Percentiles rank a stretch among this genome's conserved stretches.
Evolutionary conservation across 2,329 filamentous ascomycete species (phyloP).

Genomic region (Ceratocystis smalleyi): DNA sequence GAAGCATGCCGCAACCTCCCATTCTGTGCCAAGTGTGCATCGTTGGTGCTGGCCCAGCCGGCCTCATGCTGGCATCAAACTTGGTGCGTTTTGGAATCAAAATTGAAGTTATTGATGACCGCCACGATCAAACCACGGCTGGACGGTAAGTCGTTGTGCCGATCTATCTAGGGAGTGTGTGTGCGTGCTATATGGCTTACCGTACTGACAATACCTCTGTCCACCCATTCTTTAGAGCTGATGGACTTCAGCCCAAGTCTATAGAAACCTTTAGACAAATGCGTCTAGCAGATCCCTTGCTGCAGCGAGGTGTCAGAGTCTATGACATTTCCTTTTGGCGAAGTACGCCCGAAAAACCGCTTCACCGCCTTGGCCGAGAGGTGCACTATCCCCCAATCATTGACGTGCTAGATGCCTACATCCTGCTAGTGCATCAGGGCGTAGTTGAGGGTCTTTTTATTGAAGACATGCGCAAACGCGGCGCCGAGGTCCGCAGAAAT

Average conservation of each 20-base stretch:
- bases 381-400: conserved; percentile 51
- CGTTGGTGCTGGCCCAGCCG: conserved; percentile 40
- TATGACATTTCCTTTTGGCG: conserved; percentile 65
- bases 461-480: conserved; percentile 50
- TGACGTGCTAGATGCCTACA: conserved; percentile 41
- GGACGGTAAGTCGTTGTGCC: conserved; percentile 30
- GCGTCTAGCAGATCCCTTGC: conserved; percentile 50
- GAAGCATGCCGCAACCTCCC: conserved; percentile 34
- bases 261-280: conserved; percentile 64
- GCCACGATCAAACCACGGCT: conserved; percentile 50
- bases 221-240: conserved; percentile 33
- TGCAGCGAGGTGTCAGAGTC: conserved; percentile 52
- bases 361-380: conserved; percentile 48
- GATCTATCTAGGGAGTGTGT: not conserved
- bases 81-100: conserved; percentile 52
- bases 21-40: conserved; percentile 35
- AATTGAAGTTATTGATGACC: conserved; percentile 51
- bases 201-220: conserved; percentile 4
- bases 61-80: conserved; percentile 39
- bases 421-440: conserved; percentile 52
- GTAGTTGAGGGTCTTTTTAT: conserved; percentile 60
- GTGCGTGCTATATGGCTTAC: not conserved
- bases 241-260: conserved; percentile 62
- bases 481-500: conserved; percentile 46
- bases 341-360: conserved; percentile 32